Evolutionary conservation across 306 rosid genomes (phyloP).

Genomic region (Vachellia pachyceras): DNA sequence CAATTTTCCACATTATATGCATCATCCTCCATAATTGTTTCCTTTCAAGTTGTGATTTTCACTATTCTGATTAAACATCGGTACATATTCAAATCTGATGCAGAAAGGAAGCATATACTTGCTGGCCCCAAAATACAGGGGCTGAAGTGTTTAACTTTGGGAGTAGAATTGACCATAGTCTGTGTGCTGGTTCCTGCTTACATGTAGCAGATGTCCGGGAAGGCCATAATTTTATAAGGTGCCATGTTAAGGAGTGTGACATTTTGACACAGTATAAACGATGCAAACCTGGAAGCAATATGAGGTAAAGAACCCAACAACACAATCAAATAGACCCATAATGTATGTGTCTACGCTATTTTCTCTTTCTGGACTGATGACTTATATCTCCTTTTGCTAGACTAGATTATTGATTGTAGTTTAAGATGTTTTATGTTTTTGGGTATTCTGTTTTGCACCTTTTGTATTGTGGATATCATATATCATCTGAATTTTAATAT

Average conservation of each 20-base stretch:
- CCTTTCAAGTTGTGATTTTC: not conserved
- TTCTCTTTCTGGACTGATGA: constrained; percentile 2
- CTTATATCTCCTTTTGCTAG: not conserved
- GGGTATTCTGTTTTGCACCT: not conserved
- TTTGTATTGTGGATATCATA: not conserved
- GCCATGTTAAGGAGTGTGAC: constrained; percentile 89
- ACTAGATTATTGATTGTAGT: constrained; percentile 7
- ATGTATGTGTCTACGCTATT: constrained; percentile 2
- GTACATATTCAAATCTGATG: constrained; percentile 34
- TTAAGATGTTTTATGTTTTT: not conserved
- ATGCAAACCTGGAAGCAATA: constrained; percentile 78
- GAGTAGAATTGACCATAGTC: constrained; percentile 87
- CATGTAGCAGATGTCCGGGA: constrained; percentile 64
- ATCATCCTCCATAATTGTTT: constrained; percentile 13
- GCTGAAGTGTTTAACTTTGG: constrained; percentile 95
- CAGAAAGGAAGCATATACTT: constrained; percentile 78
- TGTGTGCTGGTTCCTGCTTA: constrained; percentile 82
- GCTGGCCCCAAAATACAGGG: constrained; percentile 92
- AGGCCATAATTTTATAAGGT: constrained; percentile 69
- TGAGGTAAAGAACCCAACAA: constrained; percentile 53
- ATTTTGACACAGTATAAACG: constrained; percentile 84
- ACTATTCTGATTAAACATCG: constrained; percentile 17
- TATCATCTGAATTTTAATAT: not conserved
- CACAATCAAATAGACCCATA: constrained; percentile 9
- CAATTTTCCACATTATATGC: constrained; percentile 7